These are phyloP conservation scores for Bolboschoenoplectus hybrid DNA, from an alignment of 202 grass and related monocot genomes.

Conservation along the genomic window DNA sequence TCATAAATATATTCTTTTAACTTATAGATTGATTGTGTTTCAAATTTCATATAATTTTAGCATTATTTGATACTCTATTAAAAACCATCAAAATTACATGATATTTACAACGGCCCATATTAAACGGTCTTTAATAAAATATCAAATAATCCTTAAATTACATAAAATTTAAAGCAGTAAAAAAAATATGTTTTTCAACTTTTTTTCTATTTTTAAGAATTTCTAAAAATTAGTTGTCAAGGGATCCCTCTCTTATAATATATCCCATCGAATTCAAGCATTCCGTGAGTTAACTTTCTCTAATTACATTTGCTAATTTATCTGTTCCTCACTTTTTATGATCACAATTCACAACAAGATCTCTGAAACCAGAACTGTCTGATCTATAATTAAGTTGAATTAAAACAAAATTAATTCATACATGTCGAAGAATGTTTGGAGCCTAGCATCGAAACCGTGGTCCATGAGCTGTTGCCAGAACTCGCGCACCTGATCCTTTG, in stretches of 20 bases:
- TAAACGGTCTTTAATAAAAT: too few relatives aligned
- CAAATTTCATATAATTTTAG: too few relatives aligned
- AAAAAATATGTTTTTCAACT: too few relatives aligned
- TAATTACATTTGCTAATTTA: background rate
- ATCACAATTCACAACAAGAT: background rate
- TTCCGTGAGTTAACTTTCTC: background rate
- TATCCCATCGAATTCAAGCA: background rate
- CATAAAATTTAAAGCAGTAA: too few relatives aligned
- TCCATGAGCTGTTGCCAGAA: conserved; percentile 96
- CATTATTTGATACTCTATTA: too few relatives aligned
- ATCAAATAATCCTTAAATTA: too few relatives aligned
- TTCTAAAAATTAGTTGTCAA: too few relatives aligned
- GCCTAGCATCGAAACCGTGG: conserved; percentile 73
- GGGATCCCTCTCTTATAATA: background rate
- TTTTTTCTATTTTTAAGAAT: too few relatives aligned
- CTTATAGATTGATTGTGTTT: too few relatives aligned
- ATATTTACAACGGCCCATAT: too few relatives aligned
- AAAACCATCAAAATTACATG: too few relatives aligned
- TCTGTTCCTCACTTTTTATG: conserved; percentile 6
- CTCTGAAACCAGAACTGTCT: background rate
- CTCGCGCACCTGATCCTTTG: conserved; percentile 65
- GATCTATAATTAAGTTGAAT: background rate
- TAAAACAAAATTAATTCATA: conserved; percentile 35
- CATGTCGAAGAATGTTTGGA: conserved; percentile 96
- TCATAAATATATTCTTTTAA: too few relatives aligned